Evolutionary conservation across 352 stramenopile species (phyloP), one percentile per base, ranked within the genome.

Genomic region (Pythium inflatum): DNA sequence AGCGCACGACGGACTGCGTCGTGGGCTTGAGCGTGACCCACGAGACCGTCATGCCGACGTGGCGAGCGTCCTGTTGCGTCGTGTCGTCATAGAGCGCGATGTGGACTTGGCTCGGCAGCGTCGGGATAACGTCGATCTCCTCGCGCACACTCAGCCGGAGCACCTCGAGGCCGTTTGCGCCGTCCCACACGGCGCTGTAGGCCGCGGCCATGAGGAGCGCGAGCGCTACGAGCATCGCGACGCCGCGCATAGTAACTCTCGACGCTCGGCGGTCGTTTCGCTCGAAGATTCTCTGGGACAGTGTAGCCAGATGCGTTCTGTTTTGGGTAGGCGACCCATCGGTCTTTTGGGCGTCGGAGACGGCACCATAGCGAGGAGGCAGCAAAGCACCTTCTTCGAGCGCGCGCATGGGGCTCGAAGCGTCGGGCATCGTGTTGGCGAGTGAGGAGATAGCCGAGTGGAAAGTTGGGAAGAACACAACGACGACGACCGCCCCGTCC

Each of bases 11-110:
- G 20, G 84, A 92, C n/a, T 73, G 76, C 0, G 28, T 24, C 9
- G 82, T 90, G 45, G 85, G 71, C 14, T 30, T 43, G 0, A 61
- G 58, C 5, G 84, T 89, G 16, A 76, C 74, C 84, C 84, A 92
- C 5, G 84, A 92, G 30, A 92, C 72, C 1, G 79, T 78, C 28
- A 92, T 80, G 0, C 84, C 84, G 27, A 84, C 57, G 56, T 46
- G 30, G 1, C 12, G 66, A 0, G 31, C 24, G 2, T 51, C 50
- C 20, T 30, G 49, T n/a, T 51, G 34, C 8, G 31, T 55, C 0
- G 63, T 70, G 18, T 62, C 50, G 54, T 79, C 68, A 28, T 68
- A 78, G 7, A 90, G 72, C 4, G 82, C 78, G 49, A 90, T 53
- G 63, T 83, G 79, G 18, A 90, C 62, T 56, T 90, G 82, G 16